Conservation (phyloP, 139 green algal genomes). For the Spirogloea muscicola region DNA sequence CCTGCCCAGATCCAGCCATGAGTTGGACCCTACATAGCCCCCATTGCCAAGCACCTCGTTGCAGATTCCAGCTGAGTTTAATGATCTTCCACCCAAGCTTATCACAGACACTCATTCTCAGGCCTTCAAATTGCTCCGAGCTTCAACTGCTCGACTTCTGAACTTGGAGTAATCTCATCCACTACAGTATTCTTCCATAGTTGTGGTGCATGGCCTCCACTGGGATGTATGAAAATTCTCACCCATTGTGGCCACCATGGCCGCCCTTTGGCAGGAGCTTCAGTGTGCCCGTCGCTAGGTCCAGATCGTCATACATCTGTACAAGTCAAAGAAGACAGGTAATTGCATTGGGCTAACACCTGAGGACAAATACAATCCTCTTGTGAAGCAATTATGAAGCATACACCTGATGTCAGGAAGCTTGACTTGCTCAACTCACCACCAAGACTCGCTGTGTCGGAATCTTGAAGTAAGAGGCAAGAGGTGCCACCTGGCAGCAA, state of each 20-base stretch:
- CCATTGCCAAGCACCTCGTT: background rate
- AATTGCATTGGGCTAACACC: too few species aligned
- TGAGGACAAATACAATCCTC: too few species aligned
- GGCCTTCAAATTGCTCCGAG: too few species aligned
- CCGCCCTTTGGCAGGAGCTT: constrained; percentile 71
- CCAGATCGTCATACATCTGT: constrained; percentile 82
- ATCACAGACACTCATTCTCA: too few species aligned
- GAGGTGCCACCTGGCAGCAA: constrained; percentile 61
- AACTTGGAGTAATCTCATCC: background rate
- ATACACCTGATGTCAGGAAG: too few species aligned
- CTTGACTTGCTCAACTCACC: constrained; percentile 37
- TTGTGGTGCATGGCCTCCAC: background rate
- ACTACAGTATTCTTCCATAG: background rate
- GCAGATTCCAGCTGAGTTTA: too few species aligned
- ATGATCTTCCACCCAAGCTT: too few species aligned
- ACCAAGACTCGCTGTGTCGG: constrained; percentile 32
- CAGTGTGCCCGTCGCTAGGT: constrained; percentile 57
- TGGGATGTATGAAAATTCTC: background rate
- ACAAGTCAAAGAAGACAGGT: constrained; percentile 43
- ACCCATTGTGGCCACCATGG: constrained; percentile 89
- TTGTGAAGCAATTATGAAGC: too few species aligned
- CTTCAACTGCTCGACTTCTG: background rate
- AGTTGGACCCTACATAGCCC: background rate
- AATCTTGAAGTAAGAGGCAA: constrained; percentile 75
- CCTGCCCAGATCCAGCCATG: too few species aligned